These are phyloP conservation scores for Plasmodium gonderi DNA, from an alignment of 169 alveolate species.

Conservation along the genomic window DNA sequence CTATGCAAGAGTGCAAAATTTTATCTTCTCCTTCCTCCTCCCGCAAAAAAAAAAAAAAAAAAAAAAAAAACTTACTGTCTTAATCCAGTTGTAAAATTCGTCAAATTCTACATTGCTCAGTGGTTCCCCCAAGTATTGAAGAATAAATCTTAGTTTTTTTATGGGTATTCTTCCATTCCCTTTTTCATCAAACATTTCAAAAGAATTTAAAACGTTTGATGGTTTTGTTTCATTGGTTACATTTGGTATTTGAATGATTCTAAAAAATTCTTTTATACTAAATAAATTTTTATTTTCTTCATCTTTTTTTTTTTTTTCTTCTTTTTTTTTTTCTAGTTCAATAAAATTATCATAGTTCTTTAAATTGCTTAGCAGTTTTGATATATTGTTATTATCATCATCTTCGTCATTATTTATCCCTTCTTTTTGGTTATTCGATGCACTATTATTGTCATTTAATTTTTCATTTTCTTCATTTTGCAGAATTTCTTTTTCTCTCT, in stretches of 20 bases:
- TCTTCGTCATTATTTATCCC: not conserved
- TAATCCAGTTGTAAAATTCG: conserved; percentile 69
- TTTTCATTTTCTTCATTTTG: not conserved
- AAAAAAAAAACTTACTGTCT: conserved; percentile 51
- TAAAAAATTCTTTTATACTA: conserved; percentile 57
- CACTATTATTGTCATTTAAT: not conserved
- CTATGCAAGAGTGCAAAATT: not conserved
- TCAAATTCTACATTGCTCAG: conserved; percentile 60
- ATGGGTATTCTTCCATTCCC: conserved; percentile 71
- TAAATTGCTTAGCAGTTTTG: conserved; percentile 45
- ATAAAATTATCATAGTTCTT: conserved; percentile 67
- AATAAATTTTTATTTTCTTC: conserved; percentile 72
- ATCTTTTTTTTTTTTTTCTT: conserved; percentile 50
- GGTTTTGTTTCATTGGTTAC: conserved; percentile 67
- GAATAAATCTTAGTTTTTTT: conserved; percentile 50
- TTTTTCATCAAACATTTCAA: conserved; percentile 69
- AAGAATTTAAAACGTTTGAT: conserved; percentile 44
- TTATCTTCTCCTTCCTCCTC: not conserved
- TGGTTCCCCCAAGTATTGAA: conserved; percentile 72
- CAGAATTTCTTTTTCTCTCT: conserved; percentile 14
- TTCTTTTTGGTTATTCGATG: not conserved
- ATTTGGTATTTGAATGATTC: conserved; percentile 71
- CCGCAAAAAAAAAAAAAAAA: too few relatives aligned
- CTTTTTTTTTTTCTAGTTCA: conserved; percentile 67
- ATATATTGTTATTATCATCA: conserved; percentile 38